These are phyloP conservation scores for Apophysomyces trapeziformis DNA, from an alignment of 371 early-diverging fungal genomes.

Conservation along the genomic window DNA sequence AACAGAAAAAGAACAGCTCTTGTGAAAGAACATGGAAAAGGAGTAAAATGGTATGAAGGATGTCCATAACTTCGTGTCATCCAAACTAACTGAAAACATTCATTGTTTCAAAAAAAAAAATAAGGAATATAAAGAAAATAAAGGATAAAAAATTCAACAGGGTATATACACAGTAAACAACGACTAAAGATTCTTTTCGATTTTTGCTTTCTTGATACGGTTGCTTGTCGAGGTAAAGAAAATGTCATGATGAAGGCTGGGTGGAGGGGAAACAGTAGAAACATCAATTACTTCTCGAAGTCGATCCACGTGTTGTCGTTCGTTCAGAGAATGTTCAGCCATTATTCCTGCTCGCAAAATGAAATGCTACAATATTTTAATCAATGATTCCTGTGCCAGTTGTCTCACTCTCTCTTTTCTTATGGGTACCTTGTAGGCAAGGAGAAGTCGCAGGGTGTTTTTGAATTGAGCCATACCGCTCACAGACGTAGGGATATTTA, in stretches of 20 bases:
- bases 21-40: not conserved
- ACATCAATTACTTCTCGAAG: slow-evolving; percentile 18
- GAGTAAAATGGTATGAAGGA: not conserved
- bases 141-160: slow-evolving; percentile 17
- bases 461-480: slow-evolving; percentile 13
- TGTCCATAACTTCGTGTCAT: slow-evolving; percentile 45
- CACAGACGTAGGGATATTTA: slow-evolving; percentile 10
- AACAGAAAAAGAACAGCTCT: not conserved
- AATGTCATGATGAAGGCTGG: slow-evolving; percentile 14
- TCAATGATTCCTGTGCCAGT: slow-evolving; percentile 9
- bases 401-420: slow-evolving; percentile 8
- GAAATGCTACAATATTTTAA: slow-evolving; percentile 13
- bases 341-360: slow-evolving; percentile 13
- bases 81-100: slow-evolving; percentile 26
- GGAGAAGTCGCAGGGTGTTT: slow-evolving; percentile 14
- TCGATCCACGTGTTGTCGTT: slow-evolving; percentile 14
- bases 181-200: not conserved
- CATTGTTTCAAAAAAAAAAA: too few relatives aligned
- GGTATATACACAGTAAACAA: not conserved
- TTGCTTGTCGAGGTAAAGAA: slow-evolving; percentile 14
- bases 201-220: slow-evolving; percentile 12
- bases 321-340: slow-evolving; percentile 11
- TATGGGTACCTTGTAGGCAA: slow-evolving; percentile 14
- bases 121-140: slow-evolving; percentile 68
- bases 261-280: slow-evolving; percentile 6